Percentiles rank a stretch among this genome's conserved stretches.
phyloP scores from a whole-genome alignment of 169 alveolate genomes.

The Plasmodium falciparum region DNA sequence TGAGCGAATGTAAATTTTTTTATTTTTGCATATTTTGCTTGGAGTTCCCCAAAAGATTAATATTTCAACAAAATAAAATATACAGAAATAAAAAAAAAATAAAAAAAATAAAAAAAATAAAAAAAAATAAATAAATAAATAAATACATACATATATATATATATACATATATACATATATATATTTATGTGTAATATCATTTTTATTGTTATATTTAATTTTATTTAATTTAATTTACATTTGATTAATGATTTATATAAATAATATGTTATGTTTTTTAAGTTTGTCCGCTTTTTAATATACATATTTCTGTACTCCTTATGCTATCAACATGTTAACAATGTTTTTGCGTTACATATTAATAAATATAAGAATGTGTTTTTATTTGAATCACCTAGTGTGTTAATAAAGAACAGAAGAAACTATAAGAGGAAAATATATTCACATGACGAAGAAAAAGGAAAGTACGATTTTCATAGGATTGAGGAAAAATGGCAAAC shows the following conservation, averaged over 20 bases:
- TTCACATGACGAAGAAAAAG: background rate
- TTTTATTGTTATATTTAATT: too few relatives aligned
- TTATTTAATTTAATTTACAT: too few relatives aligned
- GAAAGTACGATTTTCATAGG: conserved; percentile 6
- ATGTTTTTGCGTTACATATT: background rate
- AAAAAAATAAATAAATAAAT: too few relatives aligned
- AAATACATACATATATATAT: background rate
- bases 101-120: too few relatives aligned
- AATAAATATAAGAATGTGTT: background rate
- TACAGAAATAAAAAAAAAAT: too few relatives aligned
- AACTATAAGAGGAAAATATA: background rate
- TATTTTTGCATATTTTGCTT: too few relatives aligned
- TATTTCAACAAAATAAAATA: too few relatives aligned
- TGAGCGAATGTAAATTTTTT: too few relatives aligned
- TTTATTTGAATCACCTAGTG: conserved; percentile 2
- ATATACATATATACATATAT: background rate
- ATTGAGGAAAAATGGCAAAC: conserved; percentile 68
- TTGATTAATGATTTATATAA: too few relatives aligned
- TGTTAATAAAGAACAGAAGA: background rate
- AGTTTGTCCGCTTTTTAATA: background rate
- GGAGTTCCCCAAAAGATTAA: too few relatives aligned
- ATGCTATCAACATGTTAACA: background rate
- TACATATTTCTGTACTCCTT: background rate
- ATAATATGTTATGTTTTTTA: background rate
- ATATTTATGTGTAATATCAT: background rate